These are phyloP conservation scores for Aphanocladium album DNA, from an alignment of 2,329 filamentous ascomycete genomes.

Conservation along the genomic window DNA sequence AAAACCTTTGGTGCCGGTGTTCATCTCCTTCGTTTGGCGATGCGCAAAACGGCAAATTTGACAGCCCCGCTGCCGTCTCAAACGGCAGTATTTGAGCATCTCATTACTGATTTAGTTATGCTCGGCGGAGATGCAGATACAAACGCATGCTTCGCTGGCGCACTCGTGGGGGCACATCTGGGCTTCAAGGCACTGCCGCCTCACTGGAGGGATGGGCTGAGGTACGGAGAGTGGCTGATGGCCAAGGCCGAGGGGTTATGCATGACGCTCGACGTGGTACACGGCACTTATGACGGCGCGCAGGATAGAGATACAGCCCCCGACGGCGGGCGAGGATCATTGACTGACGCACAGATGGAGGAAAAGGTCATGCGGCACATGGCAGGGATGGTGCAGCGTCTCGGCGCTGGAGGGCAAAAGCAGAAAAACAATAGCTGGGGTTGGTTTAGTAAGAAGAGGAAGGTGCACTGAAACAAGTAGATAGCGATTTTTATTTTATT, in stretches of 20 bases:
- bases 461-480: neutral
- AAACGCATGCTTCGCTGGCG: conserved; percentile 48
- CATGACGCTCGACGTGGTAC: conserved; percentile 31
- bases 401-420: conserved; percentile 30
- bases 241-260: conserved; percentile 38
- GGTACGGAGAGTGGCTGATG: conserved; percentile 40
- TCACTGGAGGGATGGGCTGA: conserved; percentile 45
- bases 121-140: conserved; percentile 49
- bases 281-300: conserved; percentile 21
- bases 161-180: conserved; percentile 42
- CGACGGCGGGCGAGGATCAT: conserved; percentile 32
- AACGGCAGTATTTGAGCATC: conserved; percentile 36
- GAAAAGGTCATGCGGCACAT: conserved; percentile 23
- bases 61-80: conserved; percentile 16
- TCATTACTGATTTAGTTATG: conserved; percentile 44
- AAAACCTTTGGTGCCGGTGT: conserved; percentile 47
- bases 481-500: neutral
- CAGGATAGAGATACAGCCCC: conserved; percentile 21
- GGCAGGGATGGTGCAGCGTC: conserved; percentile 13
- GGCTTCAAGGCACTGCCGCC: conserved; percentile 40
- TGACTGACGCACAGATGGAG: conserved; percentile 33
- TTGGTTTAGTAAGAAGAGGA: neutral
- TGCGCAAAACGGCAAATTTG: conserved; percentile 28
- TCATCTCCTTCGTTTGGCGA: conserved; percentile 36
- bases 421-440: neutral